Conservation (phyloP, 176 grass and related monocot species). For the Eremochloa ophiuroides region DNA sequence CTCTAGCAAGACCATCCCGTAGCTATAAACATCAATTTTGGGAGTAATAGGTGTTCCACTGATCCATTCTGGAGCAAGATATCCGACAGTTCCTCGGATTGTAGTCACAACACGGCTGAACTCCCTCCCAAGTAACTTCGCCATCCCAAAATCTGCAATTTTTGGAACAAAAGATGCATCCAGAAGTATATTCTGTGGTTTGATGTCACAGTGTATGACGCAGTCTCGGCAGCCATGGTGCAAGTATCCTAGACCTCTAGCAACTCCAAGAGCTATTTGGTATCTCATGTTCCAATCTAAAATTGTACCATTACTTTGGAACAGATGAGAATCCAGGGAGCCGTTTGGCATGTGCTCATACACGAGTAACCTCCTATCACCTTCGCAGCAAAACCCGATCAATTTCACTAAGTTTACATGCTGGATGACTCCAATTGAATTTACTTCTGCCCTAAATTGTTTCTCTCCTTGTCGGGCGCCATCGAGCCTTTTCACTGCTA, state of each 20-base stretch:
- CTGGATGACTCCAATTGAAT: conserved; percentile 44
- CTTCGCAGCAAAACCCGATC: conserved; percentile 56
- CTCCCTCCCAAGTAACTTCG: conserved; percentile 21
- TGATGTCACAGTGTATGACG: conserved; percentile 43
- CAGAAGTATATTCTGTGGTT: conserved; percentile 31
- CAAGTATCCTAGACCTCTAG: conserved; percentile 51
- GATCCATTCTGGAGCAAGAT: conserved; percentile 40
- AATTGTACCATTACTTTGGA: background rate
- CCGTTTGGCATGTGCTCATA: conserved; percentile 59
- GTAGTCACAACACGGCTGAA: conserved; percentile 30
- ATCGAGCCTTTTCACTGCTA: conserved; percentile 66
- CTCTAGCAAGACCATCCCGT: conserved; percentile 32
- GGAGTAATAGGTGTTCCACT: conserved; percentile 12
- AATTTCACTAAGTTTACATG: conserved; percentile 61
- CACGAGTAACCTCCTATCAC: conserved; percentile 36
- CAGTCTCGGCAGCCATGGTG: conserved; percentile 44
- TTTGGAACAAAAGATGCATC: conserved; percentile 15
- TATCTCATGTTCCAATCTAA: conserved; percentile 42
- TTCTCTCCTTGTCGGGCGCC: conserved; percentile 52
- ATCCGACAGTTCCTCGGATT: conserved; percentile 20
- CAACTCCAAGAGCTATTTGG: conserved; percentile 49
- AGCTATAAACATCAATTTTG: conserved; percentile 34
- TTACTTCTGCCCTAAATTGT: conserved; percentile 52
- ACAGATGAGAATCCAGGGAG: conserved; percentile 45
- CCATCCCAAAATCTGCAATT: conserved; percentile 38